Percentiles rank a stretch among this genome's conserved stretches.
Conservation (phyloP, 169 alveolate genomes). For the Neospora caninum region DNA sequence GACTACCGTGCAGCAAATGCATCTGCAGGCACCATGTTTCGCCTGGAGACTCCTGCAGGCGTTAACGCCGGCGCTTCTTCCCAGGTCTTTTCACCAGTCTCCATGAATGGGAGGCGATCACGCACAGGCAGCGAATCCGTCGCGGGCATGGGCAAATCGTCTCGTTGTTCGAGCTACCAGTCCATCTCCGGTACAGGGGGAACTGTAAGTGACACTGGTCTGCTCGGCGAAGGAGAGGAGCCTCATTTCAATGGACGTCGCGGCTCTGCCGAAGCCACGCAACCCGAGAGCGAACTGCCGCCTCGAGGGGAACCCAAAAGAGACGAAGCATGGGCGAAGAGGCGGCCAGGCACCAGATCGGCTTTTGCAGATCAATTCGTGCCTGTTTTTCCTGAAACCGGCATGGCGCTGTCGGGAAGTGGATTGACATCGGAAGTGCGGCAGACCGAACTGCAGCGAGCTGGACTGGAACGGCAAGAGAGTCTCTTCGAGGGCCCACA, state of each 20-base stretch:
- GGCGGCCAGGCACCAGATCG: too few relatives aligned
- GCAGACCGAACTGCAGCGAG: too few relatives aligned
- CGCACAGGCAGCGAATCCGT: not conserved
- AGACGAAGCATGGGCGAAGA: too few relatives aligned
- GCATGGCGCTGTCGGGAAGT: too few relatives aligned
- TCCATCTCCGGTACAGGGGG: not conserved
- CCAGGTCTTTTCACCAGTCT: not conserved
- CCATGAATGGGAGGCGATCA: not conserved
- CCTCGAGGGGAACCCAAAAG: too few relatives aligned
- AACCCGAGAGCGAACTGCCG: too few relatives aligned
- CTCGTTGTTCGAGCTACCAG: not conserved
- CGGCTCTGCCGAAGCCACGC: not conserved
- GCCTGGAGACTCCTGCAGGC: not conserved
- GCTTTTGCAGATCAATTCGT: too few relatives aligned
- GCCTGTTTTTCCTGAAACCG: too few relatives aligned
- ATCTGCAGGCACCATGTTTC: not conserved
- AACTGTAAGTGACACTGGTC: not conserved
- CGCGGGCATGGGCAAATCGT: not conserved
- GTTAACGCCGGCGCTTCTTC: not conserved
- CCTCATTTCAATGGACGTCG: not conserved
- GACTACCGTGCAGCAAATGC: constrained; percentile 17
- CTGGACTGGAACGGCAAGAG: too few relatives aligned
- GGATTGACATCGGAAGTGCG: too few relatives aligned
- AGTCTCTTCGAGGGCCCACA: too few relatives aligned
- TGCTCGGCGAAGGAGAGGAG: not conserved